Percentiles rank a stretch among this genome's conserved stretches.
Evolutionary conservation across 1,284 basidiomycete species (phyloP).

Genomic region (Ganoderma multipileum): DNA sequence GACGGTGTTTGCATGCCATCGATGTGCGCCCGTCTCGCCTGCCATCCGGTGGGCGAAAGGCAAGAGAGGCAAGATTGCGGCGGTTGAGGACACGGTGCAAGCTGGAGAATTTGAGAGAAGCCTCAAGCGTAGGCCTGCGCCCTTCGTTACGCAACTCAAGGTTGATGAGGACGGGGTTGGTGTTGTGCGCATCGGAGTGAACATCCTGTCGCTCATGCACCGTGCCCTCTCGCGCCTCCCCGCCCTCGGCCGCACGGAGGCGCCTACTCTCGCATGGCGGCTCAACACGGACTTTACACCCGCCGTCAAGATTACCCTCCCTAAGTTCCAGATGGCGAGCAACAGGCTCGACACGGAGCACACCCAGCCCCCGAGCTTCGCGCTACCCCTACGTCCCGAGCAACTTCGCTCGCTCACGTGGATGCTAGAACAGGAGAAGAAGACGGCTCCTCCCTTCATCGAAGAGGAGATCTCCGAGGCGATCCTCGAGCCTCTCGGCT

Average conservation of each 20-base stretch:
- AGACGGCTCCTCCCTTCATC: constrained; percentile 74
- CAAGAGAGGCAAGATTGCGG: constrained; percentile 59
- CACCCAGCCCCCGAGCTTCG: constrained; percentile 82
- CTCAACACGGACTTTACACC: constrained; percentile 82
- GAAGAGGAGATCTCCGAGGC: constrained; percentile 97
- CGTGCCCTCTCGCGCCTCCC: constrained; percentile 88
- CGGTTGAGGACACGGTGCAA: constrained; percentile 84
- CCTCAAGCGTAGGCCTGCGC: constrained; percentile 85
- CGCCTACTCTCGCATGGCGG: constrained; percentile 76
- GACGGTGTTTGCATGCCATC: constrained; percentile 55
- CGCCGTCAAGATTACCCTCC: constrained; percentile 63
- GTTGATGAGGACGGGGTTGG: constrained; percentile 70
- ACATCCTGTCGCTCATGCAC: constrained; percentile 87
- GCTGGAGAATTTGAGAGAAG: constrained; percentile 89
- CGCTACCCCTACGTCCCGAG: constrained; percentile 77
- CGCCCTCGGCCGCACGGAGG: constrained; percentile 54
- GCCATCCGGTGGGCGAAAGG: constrained; percentile 75
- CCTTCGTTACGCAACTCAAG: constrained; percentile 89
- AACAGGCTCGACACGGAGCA: constrained; percentile 83
- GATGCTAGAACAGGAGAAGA: constrained; percentile 88
- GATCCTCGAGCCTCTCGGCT: constrained; percentile 83
- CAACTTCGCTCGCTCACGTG: constrained; percentile 91
- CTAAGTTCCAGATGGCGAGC: constrained; percentile 75
- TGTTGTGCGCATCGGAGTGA: constrained; percentile 85
- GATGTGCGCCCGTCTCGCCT: constrained; percentile 84